phyloP scores from a whole-genome alignment of 108 stramenopile species.

The Nitzschia palea region DNA sequence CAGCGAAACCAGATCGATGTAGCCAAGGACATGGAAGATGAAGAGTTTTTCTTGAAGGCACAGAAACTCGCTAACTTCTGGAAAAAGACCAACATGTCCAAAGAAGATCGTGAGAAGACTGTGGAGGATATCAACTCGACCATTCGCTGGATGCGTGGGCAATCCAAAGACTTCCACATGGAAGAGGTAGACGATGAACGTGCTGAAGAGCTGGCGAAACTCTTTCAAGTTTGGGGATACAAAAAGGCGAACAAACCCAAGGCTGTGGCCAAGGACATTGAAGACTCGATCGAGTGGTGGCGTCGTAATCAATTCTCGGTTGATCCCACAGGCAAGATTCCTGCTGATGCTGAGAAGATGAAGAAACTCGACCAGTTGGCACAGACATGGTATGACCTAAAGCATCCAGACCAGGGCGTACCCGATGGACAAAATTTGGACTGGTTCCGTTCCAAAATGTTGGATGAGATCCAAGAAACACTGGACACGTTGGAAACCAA shows the following conservation, averaged over 20 bases:
- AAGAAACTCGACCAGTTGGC: constrained; percentile 27
- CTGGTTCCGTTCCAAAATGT: constrained; percentile 30
- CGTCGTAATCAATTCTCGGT: constrained; percentile 10
- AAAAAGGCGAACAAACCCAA: constrained; percentile 31
- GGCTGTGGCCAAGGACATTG: constrained; percentile 34
- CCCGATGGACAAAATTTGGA: constrained; percentile 13
- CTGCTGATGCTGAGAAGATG: constrained; percentile 35
- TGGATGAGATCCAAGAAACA: constrained; percentile 17
- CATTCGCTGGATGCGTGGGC: constrained; percentile 26
- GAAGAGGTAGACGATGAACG: constrained; percentile 16
- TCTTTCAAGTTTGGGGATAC: constrained; percentile 31
- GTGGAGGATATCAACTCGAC: constrained; percentile 12
- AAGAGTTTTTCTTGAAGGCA: constrained; percentile 27
- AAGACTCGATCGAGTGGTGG: constrained; percentile 38
- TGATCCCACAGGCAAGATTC: constrained; percentile 20
- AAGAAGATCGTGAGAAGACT: constrained; percentile 16
- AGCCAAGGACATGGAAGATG: constrained; percentile 24
- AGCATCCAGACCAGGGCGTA: constrained; percentile 8
- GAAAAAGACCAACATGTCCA: constrained; percentile 30
- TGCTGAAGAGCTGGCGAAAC: constrained; percentile 15
- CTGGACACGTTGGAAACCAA: constrained; percentile 3
- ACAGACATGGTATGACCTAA: constrained; percentile 16
- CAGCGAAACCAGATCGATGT: constrained; percentile 29
- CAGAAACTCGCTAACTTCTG: constrained; percentile 31
- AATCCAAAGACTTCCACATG: constrained; percentile 26